Evolutionary conservation across 495 filamentous ascomycete genomes (phyloP).

Genomic region (Penicillium dipodomyicola): DNA sequence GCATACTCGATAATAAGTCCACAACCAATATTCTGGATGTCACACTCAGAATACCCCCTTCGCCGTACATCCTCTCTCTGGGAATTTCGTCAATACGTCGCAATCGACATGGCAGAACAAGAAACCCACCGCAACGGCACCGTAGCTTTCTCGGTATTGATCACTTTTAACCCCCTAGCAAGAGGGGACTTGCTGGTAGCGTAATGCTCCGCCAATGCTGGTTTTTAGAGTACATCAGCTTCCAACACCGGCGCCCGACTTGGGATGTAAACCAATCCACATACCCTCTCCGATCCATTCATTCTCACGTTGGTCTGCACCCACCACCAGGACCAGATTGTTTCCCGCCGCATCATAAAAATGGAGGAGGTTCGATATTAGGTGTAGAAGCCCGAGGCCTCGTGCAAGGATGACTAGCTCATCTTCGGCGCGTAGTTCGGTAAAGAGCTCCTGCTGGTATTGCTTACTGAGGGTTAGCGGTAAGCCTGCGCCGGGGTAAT

Average conservation of each 20-base stretch:
- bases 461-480: conserved; percentile 43
- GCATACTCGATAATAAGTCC: conserved; percentile 74
- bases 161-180: conserved; percentile 80
- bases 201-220: conserved; percentile 87
- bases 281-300: conserved; percentile 82
- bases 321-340: conserved; percentile 84
- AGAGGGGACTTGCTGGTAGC: conserved; percentile 74
- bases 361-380: conserved; percentile 92
- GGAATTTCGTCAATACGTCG: conserved; percentile 19
- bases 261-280: conserved; percentile 3
- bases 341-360: conserved; percentile 95
- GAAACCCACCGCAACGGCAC: conserved; percentile 62
- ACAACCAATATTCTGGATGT: conserved; percentile 94
- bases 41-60: conserved; percentile 91
- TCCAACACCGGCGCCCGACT: neutral
- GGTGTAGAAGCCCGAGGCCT: conserved; percentile 83
- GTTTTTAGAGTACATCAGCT: conserved; percentile 10
- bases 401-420: conserved; percentile 87
- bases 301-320: conserved; percentile 93
- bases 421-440: conserved; percentile 86
- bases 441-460: conserved; percentile 90
- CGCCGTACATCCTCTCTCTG: conserved; percentile 83
- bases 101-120: neutral
- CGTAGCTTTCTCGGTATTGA: conserved; percentile 91
- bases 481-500: conserved; percentile 17